phyloP scores from a whole-genome alignment of 1,284 basidiomycete species.

The Singerocomus inundabilis region DNA sequence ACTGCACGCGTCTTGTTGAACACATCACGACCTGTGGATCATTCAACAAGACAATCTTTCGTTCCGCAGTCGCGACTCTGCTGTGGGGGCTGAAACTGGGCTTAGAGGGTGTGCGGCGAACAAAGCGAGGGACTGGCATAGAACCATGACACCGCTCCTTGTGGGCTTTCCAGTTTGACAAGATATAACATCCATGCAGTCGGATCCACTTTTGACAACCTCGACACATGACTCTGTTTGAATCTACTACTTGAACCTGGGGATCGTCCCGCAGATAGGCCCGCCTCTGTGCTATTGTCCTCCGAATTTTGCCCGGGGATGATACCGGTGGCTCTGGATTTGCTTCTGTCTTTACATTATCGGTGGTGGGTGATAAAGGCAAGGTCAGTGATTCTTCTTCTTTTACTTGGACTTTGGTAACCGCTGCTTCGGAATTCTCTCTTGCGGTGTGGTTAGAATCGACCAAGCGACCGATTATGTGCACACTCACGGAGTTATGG shows the following conservation, averaged over 20 bases:
- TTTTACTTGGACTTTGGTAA: conserved; percentile 11
- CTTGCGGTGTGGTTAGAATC: conserved; percentile 19
- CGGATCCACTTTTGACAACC: conserved; percentile 61
- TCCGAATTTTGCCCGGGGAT: conserved; percentile 16
- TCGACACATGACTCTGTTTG: conserved; percentile 53
- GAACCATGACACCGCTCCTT: conserved; percentile 43
- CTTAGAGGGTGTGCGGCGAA: conserved; percentile 19
- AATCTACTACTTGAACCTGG: conserved; percentile 45
- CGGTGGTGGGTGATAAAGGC: conserved; percentile 11
- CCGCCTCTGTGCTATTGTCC: conserved; percentile 47
- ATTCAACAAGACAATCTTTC: conserved; percentile 58
- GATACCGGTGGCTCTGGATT: background rate
- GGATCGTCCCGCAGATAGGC: conserved; percentile 53
- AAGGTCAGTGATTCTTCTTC: conserved; percentile 9
- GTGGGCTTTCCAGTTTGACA: conserved; percentile 55
- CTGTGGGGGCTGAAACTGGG: conserved; percentile 44
- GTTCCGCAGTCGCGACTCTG: conserved; percentile 55
- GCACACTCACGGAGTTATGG: conserved; percentile 17
- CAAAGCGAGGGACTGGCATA: conserved; percentile 33
- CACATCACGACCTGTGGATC: conserved; percentile 55
- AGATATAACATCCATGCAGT: too few species aligned
- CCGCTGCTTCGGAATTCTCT: background rate
- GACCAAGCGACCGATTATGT: background rate
- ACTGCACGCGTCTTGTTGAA: conserved; percentile 45
- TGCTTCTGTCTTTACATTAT: background rate